Evolutionary conservation across 139 green algal species (phyloP).

Genomic region (Picochlorum sp.): DNA sequence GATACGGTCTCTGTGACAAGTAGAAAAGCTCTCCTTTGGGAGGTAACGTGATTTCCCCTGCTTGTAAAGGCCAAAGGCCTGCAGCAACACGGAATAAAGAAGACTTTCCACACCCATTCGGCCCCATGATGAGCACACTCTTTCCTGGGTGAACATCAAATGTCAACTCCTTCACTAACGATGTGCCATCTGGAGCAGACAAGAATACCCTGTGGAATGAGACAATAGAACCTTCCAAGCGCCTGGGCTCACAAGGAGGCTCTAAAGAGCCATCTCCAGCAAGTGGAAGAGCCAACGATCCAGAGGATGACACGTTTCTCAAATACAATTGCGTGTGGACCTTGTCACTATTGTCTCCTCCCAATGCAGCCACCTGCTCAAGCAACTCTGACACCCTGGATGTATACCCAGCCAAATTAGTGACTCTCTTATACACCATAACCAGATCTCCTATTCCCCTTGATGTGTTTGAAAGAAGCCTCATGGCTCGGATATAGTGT

Average conservation of each 20-base stretch:
- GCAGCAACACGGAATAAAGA: constrained; percentile 69
- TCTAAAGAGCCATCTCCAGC: constrained; percentile 11
- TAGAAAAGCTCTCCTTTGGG: constrained; percentile 69
- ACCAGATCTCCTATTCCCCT: constrained; percentile 87
- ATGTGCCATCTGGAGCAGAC: constrained; percentile 67
- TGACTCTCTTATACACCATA: constrained; percentile 93
- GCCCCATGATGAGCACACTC: constrained; percentile 79
- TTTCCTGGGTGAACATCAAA: constrained; percentile 60
- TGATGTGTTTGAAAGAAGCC: constrained; percentile 78
- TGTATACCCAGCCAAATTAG: constrained; percentile 77
- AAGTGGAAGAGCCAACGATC: constrained; percentile 15
- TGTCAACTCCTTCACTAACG: constrained; percentile 73
- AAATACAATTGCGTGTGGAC: constrained; percentile 58
- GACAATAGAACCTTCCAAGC: constrained; percentile 31
- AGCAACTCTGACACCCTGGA: constrained; percentile 83
- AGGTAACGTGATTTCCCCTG: constrained; percentile 38
- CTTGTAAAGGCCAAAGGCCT: constrained; percentile 80
- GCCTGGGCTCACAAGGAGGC: constrained; percentile 21
- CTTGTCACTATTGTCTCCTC: constrained; percentile 38
- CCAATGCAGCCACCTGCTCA: constrained; percentile 65
- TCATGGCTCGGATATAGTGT: constrained; percentile 79
- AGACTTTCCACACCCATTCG: constrained; percentile 83
- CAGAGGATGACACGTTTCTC: constrained; percentile 53
- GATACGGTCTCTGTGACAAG: constrained; percentile 77
- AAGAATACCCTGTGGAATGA: constrained; percentile 68